Percentiles rank a stretch among this genome's conserved stretches.
phyloP scores from a whole-genome alignment of 2,329 filamentous ascomycete species.

The Penicillium sp. region DNA sequence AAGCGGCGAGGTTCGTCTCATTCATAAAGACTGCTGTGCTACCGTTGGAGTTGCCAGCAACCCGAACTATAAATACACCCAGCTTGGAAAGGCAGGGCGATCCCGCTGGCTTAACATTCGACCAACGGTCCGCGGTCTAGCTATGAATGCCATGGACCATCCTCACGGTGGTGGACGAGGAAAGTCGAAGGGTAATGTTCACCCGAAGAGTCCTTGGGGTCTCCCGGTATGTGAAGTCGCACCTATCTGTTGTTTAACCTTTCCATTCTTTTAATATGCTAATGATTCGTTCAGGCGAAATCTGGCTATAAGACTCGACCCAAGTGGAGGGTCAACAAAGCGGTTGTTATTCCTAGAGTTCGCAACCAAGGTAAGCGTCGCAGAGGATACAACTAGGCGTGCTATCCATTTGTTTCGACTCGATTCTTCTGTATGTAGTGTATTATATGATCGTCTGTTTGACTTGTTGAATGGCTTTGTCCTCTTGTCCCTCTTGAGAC shows the following conservation, averaged over 20 bases:
- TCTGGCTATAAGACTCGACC: conserved; percentile 83
- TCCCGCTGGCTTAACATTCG: conserved; percentile 92
- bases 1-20: conserved; percentile 88
- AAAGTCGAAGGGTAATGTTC: conserved; percentile 97
- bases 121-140: conserved; percentile 93
- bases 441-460: conserved; percentile 25
- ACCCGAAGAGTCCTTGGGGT: conserved; percentile 96
- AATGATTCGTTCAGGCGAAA: conserved; percentile 51
- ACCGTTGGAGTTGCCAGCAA: conserved; percentile 96
- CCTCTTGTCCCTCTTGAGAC: conserved; percentile 7
- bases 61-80: conserved; percentile 83
- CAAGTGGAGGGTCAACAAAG: conserved; percentile 89
- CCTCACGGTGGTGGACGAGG: conserved; percentile 98
- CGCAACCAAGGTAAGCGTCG: conserved; percentile 90
- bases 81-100: conserved; percentile 93
- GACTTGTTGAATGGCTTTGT: conserved; percentile 13
- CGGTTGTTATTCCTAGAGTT: conserved; percentile 79
- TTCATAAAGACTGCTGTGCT: conserved; percentile 90
- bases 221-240: conserved; percentile 71
- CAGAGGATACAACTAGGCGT: conserved; percentile 63
- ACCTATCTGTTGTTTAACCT: conserved; percentile 1
- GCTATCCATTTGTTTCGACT: not conserved
- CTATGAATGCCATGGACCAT: conserved; percentile 99
- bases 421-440: conserved; percentile 17
- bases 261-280: conserved; percentile 21